Evolutionary conservation across 108 stramenopile genomes (phyloP), one percentile per base, ranked within the genome.

Genomic region (Pseudonitzschia delicatissima): DNA sequence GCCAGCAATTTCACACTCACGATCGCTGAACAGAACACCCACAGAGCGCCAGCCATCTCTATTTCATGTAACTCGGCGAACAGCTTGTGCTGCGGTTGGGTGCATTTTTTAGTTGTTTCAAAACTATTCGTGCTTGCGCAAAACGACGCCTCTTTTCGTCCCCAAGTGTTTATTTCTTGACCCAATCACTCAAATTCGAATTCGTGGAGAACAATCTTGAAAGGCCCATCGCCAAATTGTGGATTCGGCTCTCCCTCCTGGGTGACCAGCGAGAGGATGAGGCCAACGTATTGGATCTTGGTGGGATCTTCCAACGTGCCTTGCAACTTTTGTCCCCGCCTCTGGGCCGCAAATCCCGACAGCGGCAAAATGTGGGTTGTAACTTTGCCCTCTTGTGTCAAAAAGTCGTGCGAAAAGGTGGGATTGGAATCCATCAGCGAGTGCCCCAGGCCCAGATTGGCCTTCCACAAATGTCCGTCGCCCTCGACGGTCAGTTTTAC

Each of bases 391-490:
- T 2, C 2, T 11, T 23, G 9, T 3, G 53, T 55, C 3, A 13
- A 13, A 23, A 55, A 23, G 33, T 55, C 53, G 33, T 55, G 53
- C n/a, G 29, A 31, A 27, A 27, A 55, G 29, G 53, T 55, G n/a
- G 53, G 53, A 17, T 55, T n/a, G 33, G 8, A 5, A 12, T 23
- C 23, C 53, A 55, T 31, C n/a, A 55, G 33, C 33, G 53, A 55
- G n/a, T 55, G 53, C 4, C 26, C n/a, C 26, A 15, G 28, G n/a
- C 53, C 53, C 13, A 55, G 53, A 27, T 55, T 55, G n/a, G 31
- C 53, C 20, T 55, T 55, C 53, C 53, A 55, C 4, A 55, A 27
- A n/a, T 55, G 53, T 9, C 53, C 53, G 17, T 55, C 53, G 2
- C 53, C 53, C 26, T 2, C 13, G 0, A 55, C 26, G 53, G 32